These are phyloP conservation scores for Kodamaea suecica DNA, from an alignment of 1,139 yeast species.

Conservation along the genomic window DNA sequence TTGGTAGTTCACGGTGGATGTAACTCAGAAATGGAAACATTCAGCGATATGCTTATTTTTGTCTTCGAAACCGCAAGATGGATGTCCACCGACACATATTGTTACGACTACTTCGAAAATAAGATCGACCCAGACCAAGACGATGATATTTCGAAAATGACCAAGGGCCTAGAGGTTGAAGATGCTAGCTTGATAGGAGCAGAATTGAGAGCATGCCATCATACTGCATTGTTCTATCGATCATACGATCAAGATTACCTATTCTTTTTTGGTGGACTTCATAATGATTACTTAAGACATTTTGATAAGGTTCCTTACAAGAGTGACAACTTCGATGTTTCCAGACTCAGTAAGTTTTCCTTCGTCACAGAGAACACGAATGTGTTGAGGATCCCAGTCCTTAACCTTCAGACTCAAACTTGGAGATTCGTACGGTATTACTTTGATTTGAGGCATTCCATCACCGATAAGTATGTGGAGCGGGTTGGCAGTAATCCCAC, in stretches of 20 bases:
- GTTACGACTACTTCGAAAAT: slow-evolving; percentile 34
- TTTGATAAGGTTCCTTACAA: slow-evolving; percentile 30
- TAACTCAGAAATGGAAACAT: slow-evolving; percentile 28
- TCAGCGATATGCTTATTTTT: slow-evolving; percentile 35
- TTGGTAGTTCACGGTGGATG: slow-evolving; percentile 45
- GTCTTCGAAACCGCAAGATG: slow-evolving; percentile 35
- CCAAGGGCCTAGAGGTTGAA: slow-evolving; percentile 24
- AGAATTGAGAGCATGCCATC: slow-evolving; percentile 44
- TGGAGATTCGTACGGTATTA: slow-evolving; percentile 41
- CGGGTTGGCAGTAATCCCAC: slow-evolving; percentile 20
- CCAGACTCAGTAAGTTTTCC: slow-evolving; percentile 32
- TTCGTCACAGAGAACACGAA: slow-evolving; percentile 28
- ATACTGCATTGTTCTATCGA: slow-evolving; percentile 35
- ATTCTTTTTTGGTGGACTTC: slow-evolving; percentile 43
- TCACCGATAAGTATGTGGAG: slow-evolving; percentile 22
- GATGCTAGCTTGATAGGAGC: slow-evolving; percentile 37
- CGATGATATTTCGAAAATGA: slow-evolving; percentile 22
- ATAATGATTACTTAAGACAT: slow-evolving; percentile 35
- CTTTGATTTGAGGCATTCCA: slow-evolving; percentile 29
- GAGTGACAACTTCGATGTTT: slow-evolving; percentile 36
- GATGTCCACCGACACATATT: slow-evolving; percentile 33
- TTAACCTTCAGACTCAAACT: slow-evolving; percentile 42
- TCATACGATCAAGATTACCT: slow-evolving; percentile 37
- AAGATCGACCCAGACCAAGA: slow-evolving; percentile 30
- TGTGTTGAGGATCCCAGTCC: slow-evolving; percentile 33